Evolutionary conservation across 768 basidiomycete genomes (phyloP).

Genomic region (Naematelia aurantialba): DNA sequence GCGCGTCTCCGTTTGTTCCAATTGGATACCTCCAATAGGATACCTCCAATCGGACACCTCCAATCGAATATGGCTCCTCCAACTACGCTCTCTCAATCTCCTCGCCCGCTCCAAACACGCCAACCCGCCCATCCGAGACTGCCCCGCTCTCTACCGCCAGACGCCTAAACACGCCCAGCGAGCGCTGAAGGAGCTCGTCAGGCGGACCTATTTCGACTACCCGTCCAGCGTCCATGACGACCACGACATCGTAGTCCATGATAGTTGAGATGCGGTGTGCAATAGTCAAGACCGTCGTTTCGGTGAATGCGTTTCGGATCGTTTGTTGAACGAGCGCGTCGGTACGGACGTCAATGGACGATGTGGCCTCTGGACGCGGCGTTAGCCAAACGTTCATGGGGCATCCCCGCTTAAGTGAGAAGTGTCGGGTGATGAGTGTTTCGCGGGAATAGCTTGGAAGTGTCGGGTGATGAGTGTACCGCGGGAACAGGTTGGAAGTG

Average conservation of each 20-base stretch:
- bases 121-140: not conserved
- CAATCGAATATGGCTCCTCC: no score
- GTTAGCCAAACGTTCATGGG: not conserved
- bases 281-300: constrained; percentile 19
- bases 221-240: constrained; percentile 32
- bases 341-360: constrained; percentile 29
- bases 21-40: no score
- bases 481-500: no score
- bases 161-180: constrained; percentile 9
- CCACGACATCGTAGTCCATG: constrained; percentile 38
- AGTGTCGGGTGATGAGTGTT: no score
- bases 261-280: constrained; percentile 31
- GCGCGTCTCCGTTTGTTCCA: no score
- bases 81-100: not conserved
- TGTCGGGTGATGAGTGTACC: no score
- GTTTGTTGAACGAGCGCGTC: constrained; percentile 23
- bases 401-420: no score
- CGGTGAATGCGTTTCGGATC: constrained; percentile 13
- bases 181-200: constrained; percentile 6
- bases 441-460: no score
- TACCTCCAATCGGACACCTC: no score
- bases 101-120: not conserved
- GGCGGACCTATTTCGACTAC: constrained; percentile 37
- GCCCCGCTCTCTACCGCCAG: constrained; percentile 19
- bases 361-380: constrained; percentile 11